Percentiles rank a stretch among this genome's conserved stretches.
Evolutionary conservation across 345 rosid species (phyloP).

Genomic region (Kandelia obovata): DNA sequence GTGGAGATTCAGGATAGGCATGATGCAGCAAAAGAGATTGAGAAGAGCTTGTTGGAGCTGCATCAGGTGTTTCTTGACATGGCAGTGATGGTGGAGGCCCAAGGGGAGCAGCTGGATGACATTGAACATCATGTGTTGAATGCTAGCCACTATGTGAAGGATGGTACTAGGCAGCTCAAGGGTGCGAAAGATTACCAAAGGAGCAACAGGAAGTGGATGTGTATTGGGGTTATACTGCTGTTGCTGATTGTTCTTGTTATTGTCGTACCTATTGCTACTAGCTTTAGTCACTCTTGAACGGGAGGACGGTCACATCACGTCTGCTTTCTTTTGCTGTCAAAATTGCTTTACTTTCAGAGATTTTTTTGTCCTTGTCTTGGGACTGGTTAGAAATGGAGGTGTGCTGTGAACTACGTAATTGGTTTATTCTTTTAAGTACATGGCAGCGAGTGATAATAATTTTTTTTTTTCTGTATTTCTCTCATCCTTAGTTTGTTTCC

Average conservation of each 20-base stretch:
- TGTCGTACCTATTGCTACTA: conserved; percentile 65
- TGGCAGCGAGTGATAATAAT: background rate
- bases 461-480: too few relatives aligned
- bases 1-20: conserved; percentile 92
- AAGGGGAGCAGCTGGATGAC: conserved; percentile 93
- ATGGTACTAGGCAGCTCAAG: conserved; percentile 69
- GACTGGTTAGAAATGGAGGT: conserved; percentile 10
- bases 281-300: conserved; percentile 67
- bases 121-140: conserved; percentile 86
- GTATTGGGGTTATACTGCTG: conserved; percentile 61
- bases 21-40: conserved; percentile 84
- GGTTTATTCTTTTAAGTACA: conserved; percentile 1
- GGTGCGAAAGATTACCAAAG: conserved; percentile 66
- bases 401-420: background rate
- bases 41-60: conserved; percentile 87
- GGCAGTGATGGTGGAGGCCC: conserved; percentile 94
- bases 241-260: conserved; percentile 62
- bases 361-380: conserved; percentile 22
- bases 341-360: background rate
- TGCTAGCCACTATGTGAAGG: conserved; percentile 76
- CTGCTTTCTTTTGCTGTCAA: conserved; percentile 38
- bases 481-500: too few relatives aligned
- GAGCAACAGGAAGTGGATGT: conserved; percentile 78
- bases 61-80: conserved; percentile 92
- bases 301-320: conserved; percentile 15